Base-by-base conservation (phyloP, 169 alveolate genomes). In the Ichthyophthirius multifiliis region DNA sequence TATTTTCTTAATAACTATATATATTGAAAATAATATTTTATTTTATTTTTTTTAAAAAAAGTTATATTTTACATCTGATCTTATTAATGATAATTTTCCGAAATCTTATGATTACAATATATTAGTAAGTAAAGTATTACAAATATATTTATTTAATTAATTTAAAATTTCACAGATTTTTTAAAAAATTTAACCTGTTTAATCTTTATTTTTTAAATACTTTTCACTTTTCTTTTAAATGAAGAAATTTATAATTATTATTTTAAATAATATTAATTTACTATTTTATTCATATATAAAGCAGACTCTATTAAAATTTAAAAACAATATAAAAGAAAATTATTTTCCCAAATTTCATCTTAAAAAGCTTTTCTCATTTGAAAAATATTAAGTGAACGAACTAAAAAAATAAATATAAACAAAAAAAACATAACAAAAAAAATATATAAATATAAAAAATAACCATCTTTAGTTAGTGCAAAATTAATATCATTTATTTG, bases 261-360 rank as follows among this genome's bases (percentile, higher is more conserved):
- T 16, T 27, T 1, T 3, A 27, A 55, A 47, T 2, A 20, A 47
- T 2, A 6, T 3, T 7, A 47, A 47, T 3, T 2, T 55, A 55
- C 71, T 3, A 55, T 55, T 55, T 39, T 55, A 39, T 55, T 55
- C 1, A 55, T 55, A 31, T 31, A 78, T 43, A 44, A 27, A 12
- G 65, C 43, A 10, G 84, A 74, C 23, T 78, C 78, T 43, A 47
- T 78, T 18, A 78, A 43, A 23, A 78, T 39, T 20, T 76, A 78
- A 5, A 78, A 67, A 10, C 62, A 78, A 30, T 41, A 78, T 43
- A 78, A 31, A 41, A 78, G 30, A 34, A 78, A 78, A 15, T 63
- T 43, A 63, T 27, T 78, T 65, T 78, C 84, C 84, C 84, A 78
- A 20, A 41, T 30, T 64, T 78, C 78, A 43, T 78, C 84, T 43